These are phyloP conservation scores for Nakaseomyces delphensis DNA, from an alignment of 1,139 yeast genomes.

Conservation along the genomic window DNA sequence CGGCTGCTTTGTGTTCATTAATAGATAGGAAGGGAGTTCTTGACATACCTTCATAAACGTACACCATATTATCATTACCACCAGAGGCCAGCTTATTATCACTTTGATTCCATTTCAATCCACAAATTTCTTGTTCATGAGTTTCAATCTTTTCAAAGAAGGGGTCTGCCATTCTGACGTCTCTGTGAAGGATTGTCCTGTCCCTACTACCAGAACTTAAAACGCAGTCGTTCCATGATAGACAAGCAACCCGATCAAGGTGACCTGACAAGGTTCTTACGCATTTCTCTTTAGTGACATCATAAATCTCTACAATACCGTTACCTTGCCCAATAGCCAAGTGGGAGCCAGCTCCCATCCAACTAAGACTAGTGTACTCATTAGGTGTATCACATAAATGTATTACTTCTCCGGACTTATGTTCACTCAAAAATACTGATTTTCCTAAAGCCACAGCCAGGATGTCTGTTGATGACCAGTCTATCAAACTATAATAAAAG, in stretches of 20 bases:
- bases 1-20: slow-evolving; percentile 86
- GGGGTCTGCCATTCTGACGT: slow-evolving; percentile 82
- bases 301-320: slow-evolving; percentile 93
- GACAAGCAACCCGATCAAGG: slow-evolving; percentile 68
- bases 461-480: slow-evolving; percentile 90
- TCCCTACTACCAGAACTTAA: slow-evolving; percentile 85
- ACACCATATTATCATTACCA: slow-evolving; percentile 81
- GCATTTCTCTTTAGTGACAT: slow-evolving; percentile 75
- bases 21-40: slow-evolving; percentile 66
- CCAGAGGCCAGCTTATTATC: slow-evolving; percentile 87
- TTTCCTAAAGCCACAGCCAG: slow-evolving; percentile 88
- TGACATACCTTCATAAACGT: slow-evolving; percentile 79
- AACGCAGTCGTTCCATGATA: slow-evolving; percentile 92
- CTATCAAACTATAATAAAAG: slow-evolving; percentile 81
- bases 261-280: slow-evolving; percentile 92
- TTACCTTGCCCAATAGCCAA: slow-evolving; percentile 82
- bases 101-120: slow-evolving; percentile 85
- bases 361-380: slow-evolving; percentile 57
- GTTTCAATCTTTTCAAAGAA: slow-evolving; percentile 60
- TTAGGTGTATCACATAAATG: slow-evolving; percentile 48
- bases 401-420: slow-evolving; percentile 74
- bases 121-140: slow-evolving; percentile 95
- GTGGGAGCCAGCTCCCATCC: slow-evolving; percentile 95
- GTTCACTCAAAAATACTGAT: slow-evolving; percentile 86
- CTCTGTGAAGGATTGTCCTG: slow-evolving; percentile 75